Conservation (phyloP, 305 asterid genomes). For the Plantago rigida region DNA sequence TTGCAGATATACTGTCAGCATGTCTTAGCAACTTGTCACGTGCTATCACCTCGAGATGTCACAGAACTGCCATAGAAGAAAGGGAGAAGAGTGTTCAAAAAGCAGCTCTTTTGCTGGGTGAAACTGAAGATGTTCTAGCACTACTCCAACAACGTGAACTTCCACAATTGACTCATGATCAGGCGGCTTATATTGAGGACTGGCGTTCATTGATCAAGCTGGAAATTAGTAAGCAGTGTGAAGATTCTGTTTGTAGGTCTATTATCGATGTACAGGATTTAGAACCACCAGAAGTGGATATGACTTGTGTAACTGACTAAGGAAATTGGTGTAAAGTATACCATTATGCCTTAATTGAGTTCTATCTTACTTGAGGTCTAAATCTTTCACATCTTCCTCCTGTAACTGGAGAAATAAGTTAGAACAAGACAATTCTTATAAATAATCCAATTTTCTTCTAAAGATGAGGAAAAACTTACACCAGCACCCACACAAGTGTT, state of each 20-base stretch:
- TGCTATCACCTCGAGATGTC: constrained; percentile 20
- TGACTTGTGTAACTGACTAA: too few relatives aligned
- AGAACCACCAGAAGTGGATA: background rate
- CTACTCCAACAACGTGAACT: background rate
- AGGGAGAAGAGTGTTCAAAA: constrained; percentile 20
- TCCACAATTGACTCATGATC: constrained; percentile 4
- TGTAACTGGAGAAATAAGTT: too few relatives aligned
- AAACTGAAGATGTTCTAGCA: constrained; percentile 25
- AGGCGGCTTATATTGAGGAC: background rate
- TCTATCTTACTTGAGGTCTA: too few relatives aligned
- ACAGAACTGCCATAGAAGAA: constrained; percentile 16
- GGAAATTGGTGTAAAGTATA: too few relatives aligned
- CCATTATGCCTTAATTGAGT: too few relatives aligned
- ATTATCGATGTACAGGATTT: background rate
- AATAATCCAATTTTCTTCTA: too few relatives aligned
- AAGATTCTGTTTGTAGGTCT: background rate
- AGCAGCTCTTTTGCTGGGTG: constrained; percentile 25
- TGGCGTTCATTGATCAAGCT: constrained; percentile 10
- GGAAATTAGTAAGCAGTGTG: background rate
- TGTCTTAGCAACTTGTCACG: constrained; percentile 23
- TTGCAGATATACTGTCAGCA: constrained; percentile 24
- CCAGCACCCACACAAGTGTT: too few relatives aligned
- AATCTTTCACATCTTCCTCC: too few relatives aligned
- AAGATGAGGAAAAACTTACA: too few relatives aligned
- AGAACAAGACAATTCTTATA: too few relatives aligned